phyloP scores from a whole-genome alignment of 306 rosid species.

The Biancaea sappan region DNA sequence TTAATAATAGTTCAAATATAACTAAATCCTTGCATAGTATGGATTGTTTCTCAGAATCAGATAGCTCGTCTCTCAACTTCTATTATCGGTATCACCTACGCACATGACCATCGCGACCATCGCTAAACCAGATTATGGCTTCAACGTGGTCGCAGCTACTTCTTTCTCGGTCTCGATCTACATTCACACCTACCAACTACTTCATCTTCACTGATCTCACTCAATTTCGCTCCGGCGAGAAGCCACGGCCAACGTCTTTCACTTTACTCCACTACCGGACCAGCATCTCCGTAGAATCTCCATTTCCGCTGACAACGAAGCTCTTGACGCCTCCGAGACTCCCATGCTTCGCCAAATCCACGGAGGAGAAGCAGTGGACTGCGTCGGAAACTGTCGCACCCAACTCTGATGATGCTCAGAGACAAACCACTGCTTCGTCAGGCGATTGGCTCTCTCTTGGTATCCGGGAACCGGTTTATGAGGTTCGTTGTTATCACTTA shows the following conservation, averaged over 20 bases:
- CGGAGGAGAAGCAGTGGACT: slow-evolving; percentile 62
- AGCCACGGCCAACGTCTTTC: slow-evolving; percentile 31
- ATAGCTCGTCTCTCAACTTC: not conserved
- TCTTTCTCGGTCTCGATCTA: slow-evolving; percentile 55
- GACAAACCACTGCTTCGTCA: slow-evolving; percentile 39
- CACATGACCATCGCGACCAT: slow-evolving; percentile 49
- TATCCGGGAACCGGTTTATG: slow-evolving; percentile 92
- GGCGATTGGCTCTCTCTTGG: slow-evolving; percentile 78
- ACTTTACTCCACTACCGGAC: slow-evolving; percentile 31
- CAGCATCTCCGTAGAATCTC: slow-evolving; percentile 35
- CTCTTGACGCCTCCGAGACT: slow-evolving; percentile 27
- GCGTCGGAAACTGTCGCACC: slow-evolving; percentile 47
- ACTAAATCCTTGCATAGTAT: slow-evolving; percentile 15
- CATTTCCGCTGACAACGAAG: slow-evolving; percentile 24
- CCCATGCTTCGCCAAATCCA: slow-evolving; percentile 60
- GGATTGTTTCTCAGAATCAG: slow-evolving; percentile 31
- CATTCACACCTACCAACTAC: slow-evolving; percentile 40
- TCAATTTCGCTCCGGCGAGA: slow-evolving; percentile 34
- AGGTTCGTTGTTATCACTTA: slow-evolving; percentile 45
- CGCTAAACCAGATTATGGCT: slow-evolving; percentile 54
- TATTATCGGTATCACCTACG: slow-evolving; percentile 34
- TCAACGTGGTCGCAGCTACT: slow-evolving; percentile 49
- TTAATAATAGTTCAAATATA: too few relatives aligned
- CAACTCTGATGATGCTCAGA: slow-evolving; percentile 30
- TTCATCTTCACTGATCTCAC: slow-evolving; percentile 46